Conservation (phyloP, 2,329 filamentous ascomycete genomes). For the Aspergillus ruber region DNA sequence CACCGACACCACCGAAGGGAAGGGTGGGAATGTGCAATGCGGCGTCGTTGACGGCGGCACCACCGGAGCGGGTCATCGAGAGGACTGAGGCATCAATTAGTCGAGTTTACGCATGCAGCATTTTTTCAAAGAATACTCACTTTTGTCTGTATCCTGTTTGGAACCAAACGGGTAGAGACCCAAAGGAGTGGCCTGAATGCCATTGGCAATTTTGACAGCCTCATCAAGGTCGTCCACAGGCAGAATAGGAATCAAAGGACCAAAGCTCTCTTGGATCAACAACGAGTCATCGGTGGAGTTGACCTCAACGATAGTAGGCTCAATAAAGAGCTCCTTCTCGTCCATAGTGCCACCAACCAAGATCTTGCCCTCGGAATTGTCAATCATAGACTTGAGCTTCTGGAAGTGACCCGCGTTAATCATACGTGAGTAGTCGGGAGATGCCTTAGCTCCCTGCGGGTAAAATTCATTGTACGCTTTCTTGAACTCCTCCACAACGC, state of each 20-base stretch:
- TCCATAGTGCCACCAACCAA: conserved; percentile 81
- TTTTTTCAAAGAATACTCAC: too few relatives aligned
- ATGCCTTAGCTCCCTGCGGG: conserved; percentile 71
- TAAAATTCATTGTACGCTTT: conserved; percentile 69
- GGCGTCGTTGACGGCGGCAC: conserved; percentile 52
- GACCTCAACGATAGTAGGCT: conserved; percentile 86
- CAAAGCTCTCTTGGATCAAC: conserved; percentile 80
- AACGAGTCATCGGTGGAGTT: conserved; percentile 68
- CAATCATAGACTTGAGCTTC: conserved; percentile 86
- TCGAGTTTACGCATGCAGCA: too few relatives aligned
- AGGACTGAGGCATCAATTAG: too few relatives aligned
- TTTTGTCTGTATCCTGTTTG: conserved; percentile 67
- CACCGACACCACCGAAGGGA: conserved; percentile 76
- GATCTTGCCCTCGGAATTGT: conserved; percentile 74
- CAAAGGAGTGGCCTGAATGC: conserved; percentile 75
- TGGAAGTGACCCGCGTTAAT: conserved; percentile 73
- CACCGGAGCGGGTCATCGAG: conserved; percentile 58
- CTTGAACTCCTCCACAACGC: conserved; percentile 70
- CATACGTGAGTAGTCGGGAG: conserved; percentile 71
- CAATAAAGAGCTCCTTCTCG: conserved; percentile 73
- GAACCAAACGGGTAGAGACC: conserved; percentile 80
- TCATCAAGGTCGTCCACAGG: conserved; percentile 74
- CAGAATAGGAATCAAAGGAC: conserved; percentile 80
- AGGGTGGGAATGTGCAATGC: conserved; percentile 69
- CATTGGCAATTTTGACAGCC: conserved; percentile 74